Conservation (phyloP, 1,139 yeast species). For the Saccharomycopsis hybrid region DNA sequence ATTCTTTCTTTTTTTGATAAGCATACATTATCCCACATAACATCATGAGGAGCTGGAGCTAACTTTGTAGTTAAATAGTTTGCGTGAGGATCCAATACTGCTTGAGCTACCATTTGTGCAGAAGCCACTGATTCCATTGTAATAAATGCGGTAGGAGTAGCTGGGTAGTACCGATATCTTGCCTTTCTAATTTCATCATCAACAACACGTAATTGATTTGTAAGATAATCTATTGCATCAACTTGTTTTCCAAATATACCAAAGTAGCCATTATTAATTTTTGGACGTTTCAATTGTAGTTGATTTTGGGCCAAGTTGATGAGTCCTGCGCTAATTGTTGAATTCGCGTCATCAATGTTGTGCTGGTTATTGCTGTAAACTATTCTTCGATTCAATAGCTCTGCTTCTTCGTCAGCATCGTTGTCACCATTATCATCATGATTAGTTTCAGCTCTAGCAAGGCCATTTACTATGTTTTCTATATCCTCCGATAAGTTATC, state of each 20-base stretch:
- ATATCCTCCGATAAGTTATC: background rate
- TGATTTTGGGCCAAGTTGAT: slow-evolving; percentile 23
- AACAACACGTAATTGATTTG: slow-evolving; percentile 49
- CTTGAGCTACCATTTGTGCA: slow-evolving; percentile 88
- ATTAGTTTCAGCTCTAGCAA: background rate
- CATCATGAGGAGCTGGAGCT: slow-evolving; percentile 88
- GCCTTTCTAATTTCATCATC: slow-evolving; percentile 58
- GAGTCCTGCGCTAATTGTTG: slow-evolving; percentile 23
- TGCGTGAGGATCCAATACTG: slow-evolving; percentile 74
- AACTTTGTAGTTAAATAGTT: slow-evolving; percentile 63
- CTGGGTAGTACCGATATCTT: slow-evolving; percentile 53
- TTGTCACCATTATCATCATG: slow-evolving; percentile 3
- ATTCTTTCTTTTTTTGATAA: slow-evolving; percentile 52
- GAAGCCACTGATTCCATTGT: slow-evolving; percentile 82
- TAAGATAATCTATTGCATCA: slow-evolving; percentile 60
- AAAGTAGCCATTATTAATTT: slow-evolving; percentile 41
- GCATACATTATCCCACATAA: slow-evolving; percentile 71
- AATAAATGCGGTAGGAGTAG: slow-evolving; percentile 56
- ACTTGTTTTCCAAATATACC: slow-evolving; percentile 51
- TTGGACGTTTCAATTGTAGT: slow-evolving; percentile 44
- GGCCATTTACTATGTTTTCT: background rate
- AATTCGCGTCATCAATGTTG: slow-evolving; percentile 17
- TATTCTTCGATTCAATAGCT: slow-evolving; percentile 9
- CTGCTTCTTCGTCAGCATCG: slow-evolving; percentile 12
- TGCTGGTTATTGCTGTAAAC: slow-evolving; percentile 13